Conservation (phyloP, 345 rosid species). For the Firmiana major region DNA sequence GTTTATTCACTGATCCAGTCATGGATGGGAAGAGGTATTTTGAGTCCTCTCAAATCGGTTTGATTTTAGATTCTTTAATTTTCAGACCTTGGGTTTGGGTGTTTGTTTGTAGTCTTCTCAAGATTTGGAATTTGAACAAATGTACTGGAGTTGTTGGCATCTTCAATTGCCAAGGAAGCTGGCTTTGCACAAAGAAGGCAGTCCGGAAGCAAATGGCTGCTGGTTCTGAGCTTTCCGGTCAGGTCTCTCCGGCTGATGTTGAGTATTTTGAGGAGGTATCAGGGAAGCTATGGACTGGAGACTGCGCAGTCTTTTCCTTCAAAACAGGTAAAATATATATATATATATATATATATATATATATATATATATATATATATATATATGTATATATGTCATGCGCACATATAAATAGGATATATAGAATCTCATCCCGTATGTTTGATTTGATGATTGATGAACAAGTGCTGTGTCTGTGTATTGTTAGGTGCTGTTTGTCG, state of each 20-base stretch:
- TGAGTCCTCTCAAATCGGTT: no score
- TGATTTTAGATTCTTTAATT: background rate
- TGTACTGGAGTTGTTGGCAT: conserved; percentile 48
- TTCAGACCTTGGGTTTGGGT: background rate
- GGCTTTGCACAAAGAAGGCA: conserved; percentile 38
- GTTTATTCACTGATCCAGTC: conserved; percentile 52
- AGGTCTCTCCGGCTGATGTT: conserved; percentile 40
- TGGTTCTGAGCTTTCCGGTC: conserved; percentile 21
- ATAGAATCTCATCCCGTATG: no score
- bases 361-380: no score
- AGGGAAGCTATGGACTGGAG: conserved; percentile 45
- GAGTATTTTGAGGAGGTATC: conserved; percentile 51
- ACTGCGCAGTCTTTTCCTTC: conserved; percentile 47
- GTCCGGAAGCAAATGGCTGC: background rate
- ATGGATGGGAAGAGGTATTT: conserved; percentile 51
- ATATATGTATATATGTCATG: no score
- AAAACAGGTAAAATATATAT: conserved; percentile 43
- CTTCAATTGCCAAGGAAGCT: conserved; percentile 59
- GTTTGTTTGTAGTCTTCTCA: conserved; percentile 37
- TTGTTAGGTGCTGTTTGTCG: conserved; percentile 33
- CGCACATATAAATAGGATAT: no score
- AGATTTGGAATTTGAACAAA: conserved; percentile 58
- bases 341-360: no score
- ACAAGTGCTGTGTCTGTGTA: background rate
- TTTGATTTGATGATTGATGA: background rate